Base-by-base conservation (phyloP, 805 yeast species). In the Wickerhamiella australiensis region DNA sequence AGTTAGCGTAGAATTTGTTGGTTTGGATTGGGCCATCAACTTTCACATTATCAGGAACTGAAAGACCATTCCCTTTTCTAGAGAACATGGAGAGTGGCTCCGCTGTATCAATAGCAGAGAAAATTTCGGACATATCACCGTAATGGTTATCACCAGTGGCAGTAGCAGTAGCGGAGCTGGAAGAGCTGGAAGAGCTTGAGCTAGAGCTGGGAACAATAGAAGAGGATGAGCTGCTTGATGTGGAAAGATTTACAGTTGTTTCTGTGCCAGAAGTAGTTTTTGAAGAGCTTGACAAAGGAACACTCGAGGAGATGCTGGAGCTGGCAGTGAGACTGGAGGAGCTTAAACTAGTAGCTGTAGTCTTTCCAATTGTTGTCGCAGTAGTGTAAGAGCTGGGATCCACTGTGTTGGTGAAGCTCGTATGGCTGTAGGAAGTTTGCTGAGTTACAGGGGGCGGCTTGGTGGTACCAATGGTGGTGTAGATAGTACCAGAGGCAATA, bases 1-100 rank as follows among this genome's bases (percentile, higher is more conserved):
- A 59, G 61, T 85, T 84, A 33, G 77, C 75, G 65, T 75, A 82
- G 64, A 84, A 85, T 65, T 82, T 84, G 69, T 85, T 84, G 21
- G 94, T 85, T 59, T 79, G 78, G 52, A 74, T 70, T 1, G 80
- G 68, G 29, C 64, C 73, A 46, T 64, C 60, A 52, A 70, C 69
- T 36, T 67, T 63, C 33, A 75, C 78, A 31, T 76, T 76, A 3
- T 55, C 56, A 17, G 81, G 78, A 36, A 78, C 60, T 0, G 59
- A 55, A 50, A 77, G 61, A 11, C 74, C 74, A 45, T 75, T 68
- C 3, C 62, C 68, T 36, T 69, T 69, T 47, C 74, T 67, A 3
- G 69, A 53, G 64, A 78, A 78, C 46, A 74, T 68, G 0, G 68
- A 50, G 6, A 70, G 68, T 4, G 80, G 80, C 21, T 63, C 66